Conservation (phyloP, 306 rosid species). For the Inga oerstediana region DNA sequence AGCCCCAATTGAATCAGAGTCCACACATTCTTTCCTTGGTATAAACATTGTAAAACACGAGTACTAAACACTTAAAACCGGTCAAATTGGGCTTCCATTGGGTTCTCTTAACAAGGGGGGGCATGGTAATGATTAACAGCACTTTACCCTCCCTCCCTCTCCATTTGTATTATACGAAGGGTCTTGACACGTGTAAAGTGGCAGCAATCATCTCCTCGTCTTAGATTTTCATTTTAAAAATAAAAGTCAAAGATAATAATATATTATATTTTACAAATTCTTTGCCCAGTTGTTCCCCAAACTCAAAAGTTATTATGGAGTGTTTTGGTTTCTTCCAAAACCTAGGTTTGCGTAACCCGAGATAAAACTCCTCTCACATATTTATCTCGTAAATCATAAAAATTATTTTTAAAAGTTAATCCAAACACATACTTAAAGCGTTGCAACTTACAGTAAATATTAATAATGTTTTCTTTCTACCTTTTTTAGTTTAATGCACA, state of each 20-base stretch:
- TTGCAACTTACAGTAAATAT: too few relatives aligned
- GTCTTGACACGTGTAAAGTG: constrained; percentile 31
- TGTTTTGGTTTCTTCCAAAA: too few relatives aligned
- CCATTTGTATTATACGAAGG: not conserved
- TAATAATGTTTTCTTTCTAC: not conserved
- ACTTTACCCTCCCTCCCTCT: not conserved
- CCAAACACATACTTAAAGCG: too few relatives aligned
- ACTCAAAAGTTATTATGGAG: not conserved
- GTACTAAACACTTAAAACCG: not conserved
- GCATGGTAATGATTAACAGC: constrained; percentile 4
- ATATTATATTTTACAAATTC: not conserved
- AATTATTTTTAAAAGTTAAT: too few relatives aligned
- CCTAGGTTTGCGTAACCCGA: too few relatives aligned
- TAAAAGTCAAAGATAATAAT: not conserved
- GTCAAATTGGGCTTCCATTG: constrained; percentile 20
- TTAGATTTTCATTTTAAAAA: not conserved
- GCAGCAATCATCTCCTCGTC: constrained; percentile 24
- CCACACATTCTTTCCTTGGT: not conserved
- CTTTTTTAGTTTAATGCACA: not conserved
- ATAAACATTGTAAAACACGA: not conserved
- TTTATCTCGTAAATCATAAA: too few relatives aligned
- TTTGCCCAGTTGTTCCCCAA: not conserved
- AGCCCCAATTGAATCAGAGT: constrained; percentile 12
- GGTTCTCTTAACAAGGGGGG: not conserved
- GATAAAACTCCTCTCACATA: too few relatives aligned